phyloP scores from a whole-genome alignment of 2,329 filamentous ascomycete genomes.

The Exophiala lecanii-corni region DNA sequence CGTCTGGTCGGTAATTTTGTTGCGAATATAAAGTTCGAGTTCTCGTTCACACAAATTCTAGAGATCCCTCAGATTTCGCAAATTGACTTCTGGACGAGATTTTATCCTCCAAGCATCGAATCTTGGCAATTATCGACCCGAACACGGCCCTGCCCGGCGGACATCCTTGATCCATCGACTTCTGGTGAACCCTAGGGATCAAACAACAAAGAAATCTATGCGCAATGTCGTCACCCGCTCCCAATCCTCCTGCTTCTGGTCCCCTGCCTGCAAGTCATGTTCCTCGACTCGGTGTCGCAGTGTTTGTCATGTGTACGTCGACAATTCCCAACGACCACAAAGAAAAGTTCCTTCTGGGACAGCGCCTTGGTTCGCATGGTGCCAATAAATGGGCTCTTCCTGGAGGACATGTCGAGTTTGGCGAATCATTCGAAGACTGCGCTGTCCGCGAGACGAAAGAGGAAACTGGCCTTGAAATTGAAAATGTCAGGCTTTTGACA shows the following conservation, averaged over 20 bases:
- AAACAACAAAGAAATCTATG: too few species aligned
- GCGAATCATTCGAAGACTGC: slow-evolving; percentile 59
- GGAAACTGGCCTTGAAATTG: slow-evolving; percentile 62
- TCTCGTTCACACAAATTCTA: too few species aligned
- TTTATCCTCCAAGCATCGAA: too few species aligned
- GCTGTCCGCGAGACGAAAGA: slow-evolving; percentile 64
- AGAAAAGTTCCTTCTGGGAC: slow-evolving; percentile 44
- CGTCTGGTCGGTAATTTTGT: too few species aligned
- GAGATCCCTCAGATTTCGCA: too few species aligned
- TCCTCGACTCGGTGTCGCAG: slow-evolving; percentile 45
- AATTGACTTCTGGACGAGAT: too few species aligned
- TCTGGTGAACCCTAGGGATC: too few species aligned
- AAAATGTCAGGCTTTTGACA: slow-evolving; percentile 49
- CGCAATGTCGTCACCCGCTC: too few species aligned
- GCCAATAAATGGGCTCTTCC: slow-evolving; percentile 63
- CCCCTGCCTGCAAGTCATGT: slow-evolving; percentile 1
- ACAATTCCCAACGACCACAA: slow-evolving; percentile 1
- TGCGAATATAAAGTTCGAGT: too few species aligned
- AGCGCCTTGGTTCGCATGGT: slow-evolving; percentile 45
- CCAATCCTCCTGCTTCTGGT: not conserved
- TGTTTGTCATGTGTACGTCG: slow-evolving; percentile 39
- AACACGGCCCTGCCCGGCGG: too few species aligned
- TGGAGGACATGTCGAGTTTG: slow-evolving; percentile 69
- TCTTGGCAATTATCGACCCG: too few species aligned
- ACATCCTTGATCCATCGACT: too few species aligned